Conservation (phyloP, 2,329 filamentous ascomycete genomes). For the Trichoderma koningiopsis region DNA sequence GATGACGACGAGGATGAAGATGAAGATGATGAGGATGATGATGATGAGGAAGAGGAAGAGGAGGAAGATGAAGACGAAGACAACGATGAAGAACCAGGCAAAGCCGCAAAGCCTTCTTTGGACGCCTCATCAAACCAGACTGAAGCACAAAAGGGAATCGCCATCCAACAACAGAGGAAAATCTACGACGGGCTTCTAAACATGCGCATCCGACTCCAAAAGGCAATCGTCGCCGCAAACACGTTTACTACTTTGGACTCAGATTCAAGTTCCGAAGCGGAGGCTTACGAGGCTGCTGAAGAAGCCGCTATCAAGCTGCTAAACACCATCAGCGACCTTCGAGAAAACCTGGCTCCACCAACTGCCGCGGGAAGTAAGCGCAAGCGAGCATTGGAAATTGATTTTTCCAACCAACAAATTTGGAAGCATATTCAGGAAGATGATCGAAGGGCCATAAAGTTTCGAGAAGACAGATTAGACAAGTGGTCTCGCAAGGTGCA, state of each 20-base stretch:
- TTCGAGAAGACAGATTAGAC: constrained; percentile 73
- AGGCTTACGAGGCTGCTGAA: constrained; percentile 75
- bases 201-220: constrained; percentile 88
- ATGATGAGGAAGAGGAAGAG: constrained; percentile 42
- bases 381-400: constrained; percentile 55
- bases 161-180: constrained; percentile 82
- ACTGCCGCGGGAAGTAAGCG: constrained; percentile 61
- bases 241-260: constrained; percentile 59
- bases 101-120: constrained; percentile 40
- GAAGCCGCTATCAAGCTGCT: constrained; percentile 82
- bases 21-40: constrained; percentile 42
- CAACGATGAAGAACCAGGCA: constrained; percentile 32
- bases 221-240: constrained; percentile 81
- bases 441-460: constrained; percentile 60
- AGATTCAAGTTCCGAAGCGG: constrained; percentile 42
- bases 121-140: constrained; percentile 37
- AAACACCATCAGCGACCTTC: constrained; percentile 74
- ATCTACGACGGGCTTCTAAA: constrained; percentile 89
- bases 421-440: constrained; percentile 71
- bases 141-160: constrained; percentile 81
- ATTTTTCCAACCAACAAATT: constrained; percentile 64
- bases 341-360: constrained; percentile 59
- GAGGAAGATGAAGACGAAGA: constrained; percentile 38
- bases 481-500: constrained; percentile 81
- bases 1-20: constrained; percentile 41